Base-by-base conservation (phyloP, 139 green algal genomes). In the Picochlorum sp. region DNA sequence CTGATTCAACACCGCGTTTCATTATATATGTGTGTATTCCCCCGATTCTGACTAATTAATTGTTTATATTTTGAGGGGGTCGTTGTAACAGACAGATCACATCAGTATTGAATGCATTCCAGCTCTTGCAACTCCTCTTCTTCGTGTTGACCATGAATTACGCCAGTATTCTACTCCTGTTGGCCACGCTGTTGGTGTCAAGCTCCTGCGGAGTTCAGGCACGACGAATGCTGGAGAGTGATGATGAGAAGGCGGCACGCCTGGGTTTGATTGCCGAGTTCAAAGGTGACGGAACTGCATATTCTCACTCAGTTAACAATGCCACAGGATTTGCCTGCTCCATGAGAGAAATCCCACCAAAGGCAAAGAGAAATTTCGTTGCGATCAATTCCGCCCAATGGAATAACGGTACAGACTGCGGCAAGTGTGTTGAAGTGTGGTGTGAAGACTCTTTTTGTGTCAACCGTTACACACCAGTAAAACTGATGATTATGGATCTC, bases 311-410 rank as follows among this genome's bases (percentile, higher is more conserved):
- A 21, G n/a, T 72, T 4, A 14, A 64, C 15, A 56, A 52, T 41
- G 66, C 21, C 26, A 59, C 47, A 4, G 54, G 20, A 56, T 72
- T 65, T 44, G 38, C 66, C 45, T 72, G 66, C 44, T 72, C 66
- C 24, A 60, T 49, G 28, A 57, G 20, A 45, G 58, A 66, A 34
- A 21, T 72, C n/a, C 23, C 41, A 44, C 49, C 23, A 21, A 38
- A 24, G 10, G 32, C 15, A 23, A 38, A 47, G 16, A 61, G 9
- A 44, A n/a, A 65, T 21, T 65, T 61, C 11, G 65, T 49, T 24
- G 66, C 64, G 16, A 64, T 70, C 4, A 64, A 64, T 34, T 11
- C 11, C 5, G 11, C 23, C 45, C 13, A 37, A 26, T 70, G 64
- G 64, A 15, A 60, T 37, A 13, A 45, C 8, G 45, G 45, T 26